Percentiles rank a stretch among this genome's conserved stretches.
Conservation (phyloP, 176 grass and related monocot genomes). For the Oryza officinalis region DNA sequence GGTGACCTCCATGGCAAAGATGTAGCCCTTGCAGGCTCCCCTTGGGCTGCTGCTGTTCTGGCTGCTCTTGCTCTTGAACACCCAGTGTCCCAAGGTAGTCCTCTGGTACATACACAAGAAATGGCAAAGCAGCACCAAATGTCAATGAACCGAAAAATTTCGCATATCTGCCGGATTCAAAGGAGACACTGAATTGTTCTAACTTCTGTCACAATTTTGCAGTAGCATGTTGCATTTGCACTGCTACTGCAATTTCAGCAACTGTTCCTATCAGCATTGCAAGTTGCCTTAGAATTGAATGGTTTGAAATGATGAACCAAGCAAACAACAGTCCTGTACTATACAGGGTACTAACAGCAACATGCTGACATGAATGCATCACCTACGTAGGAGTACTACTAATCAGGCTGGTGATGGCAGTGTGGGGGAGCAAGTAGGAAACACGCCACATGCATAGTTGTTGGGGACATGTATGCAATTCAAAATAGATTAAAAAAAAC, state of each 20-base stretch:
- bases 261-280: constrained; percentile 9
- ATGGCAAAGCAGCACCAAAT: not conserved
- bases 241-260: not conserved
- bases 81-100: constrained; percentile 66
- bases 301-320: constrained; percentile 6
- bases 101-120: constrained; percentile 43
- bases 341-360: not conserved
- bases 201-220: not conserved
- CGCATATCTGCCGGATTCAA: not conserved
- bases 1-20: constrained; percentile 85
- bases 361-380: constrained; percentile 21
- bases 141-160: constrained; percentile 3
- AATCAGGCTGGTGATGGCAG: constrained; percentile 17
- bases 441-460: constrained; percentile 72
- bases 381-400: constrained; percentile 17
- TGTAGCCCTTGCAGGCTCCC: constrained; percentile 72
- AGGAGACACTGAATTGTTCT: not conserved
- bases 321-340: not conserved
- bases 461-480: constrained; percentile 45
- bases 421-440: constrained; percentile 52
- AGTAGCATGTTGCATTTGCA: not conserved
- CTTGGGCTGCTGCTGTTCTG: constrained; percentile 51
- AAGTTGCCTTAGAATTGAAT: not conserved
- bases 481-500: constrained; percentile 28
- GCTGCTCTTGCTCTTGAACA: constrained; percentile 91